Evolutionary conservation across 2,329 filamentous ascomycete genomes (phyloP).

Genomic region (Cytospora chrysosperma): DNA sequence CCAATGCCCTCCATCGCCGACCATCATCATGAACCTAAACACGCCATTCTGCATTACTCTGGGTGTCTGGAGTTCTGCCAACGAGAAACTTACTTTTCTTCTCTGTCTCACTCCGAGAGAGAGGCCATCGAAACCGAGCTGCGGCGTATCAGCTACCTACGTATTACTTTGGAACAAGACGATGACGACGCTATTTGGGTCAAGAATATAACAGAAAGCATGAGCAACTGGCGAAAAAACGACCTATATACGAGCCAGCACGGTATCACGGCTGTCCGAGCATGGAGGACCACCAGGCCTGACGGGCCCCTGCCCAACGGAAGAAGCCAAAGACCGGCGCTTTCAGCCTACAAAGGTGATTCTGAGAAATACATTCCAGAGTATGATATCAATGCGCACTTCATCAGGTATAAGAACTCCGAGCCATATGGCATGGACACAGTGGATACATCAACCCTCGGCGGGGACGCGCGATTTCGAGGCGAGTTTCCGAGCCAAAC

Average conservation of each 20-base stretch:
- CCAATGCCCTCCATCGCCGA: not conserved
- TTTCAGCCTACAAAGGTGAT: no score
- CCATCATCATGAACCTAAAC: not conserved
- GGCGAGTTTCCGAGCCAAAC: not conserved
- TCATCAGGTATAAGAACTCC: not conserved
- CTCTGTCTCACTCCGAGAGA: not conserved
- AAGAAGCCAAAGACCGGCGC: no score
- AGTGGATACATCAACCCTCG: not conserved
- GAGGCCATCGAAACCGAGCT: not conserved
- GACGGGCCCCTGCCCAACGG: not conserved
- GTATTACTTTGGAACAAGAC: not conserved
- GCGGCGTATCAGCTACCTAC: not conserved
- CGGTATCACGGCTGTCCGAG: not conserved
- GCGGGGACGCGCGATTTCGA: not conserved
- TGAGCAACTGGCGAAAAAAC: not conserved
- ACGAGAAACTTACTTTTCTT: not conserved
- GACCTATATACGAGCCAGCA: not conserved
- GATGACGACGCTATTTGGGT: not conserved
- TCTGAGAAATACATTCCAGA: no score
- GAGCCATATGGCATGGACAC: no score
- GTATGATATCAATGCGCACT: not conserved
- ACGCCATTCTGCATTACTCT: not conserved
- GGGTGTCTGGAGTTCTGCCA: constrained; percentile 2
- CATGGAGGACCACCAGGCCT: not conserved
- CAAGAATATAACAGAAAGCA: not conserved